Percentiles rank a stretch among this genome's conserved stretches.
phyloP scores from a whole-genome alignment of 495 filamentous ascomycete genomes.

The Aspergillus biplanus region DNA sequence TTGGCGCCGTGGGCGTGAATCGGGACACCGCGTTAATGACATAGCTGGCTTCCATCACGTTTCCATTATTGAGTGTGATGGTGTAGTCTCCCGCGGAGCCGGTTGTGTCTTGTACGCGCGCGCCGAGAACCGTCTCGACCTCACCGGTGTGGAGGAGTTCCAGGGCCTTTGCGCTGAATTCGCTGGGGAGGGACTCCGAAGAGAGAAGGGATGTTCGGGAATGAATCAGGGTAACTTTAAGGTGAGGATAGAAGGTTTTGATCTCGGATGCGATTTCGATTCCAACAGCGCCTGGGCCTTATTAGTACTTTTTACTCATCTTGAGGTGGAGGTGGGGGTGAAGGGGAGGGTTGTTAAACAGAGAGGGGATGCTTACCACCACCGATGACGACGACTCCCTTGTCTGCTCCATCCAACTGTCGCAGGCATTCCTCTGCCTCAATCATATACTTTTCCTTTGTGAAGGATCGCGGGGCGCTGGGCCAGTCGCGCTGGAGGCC shows the following conservation, averaged over 20 bases:
- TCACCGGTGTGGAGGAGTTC: conserved; percentile 55
- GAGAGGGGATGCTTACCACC: conserved; percentile 35
- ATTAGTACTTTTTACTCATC: neutral
- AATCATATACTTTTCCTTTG: conserved; percentile 56
- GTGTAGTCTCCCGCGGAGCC: conserved; percentile 47
- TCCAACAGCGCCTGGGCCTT: conserved; percentile 61
- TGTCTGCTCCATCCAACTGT: conserved; percentile 31
- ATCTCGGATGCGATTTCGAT: conserved; percentile 74
- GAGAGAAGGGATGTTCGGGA: conserved; percentile 65
- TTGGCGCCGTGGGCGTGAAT: conserved; percentile 12
- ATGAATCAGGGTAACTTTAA: conserved; percentile 68
- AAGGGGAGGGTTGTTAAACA: neutral
- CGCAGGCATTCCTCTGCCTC: conserved; percentile 43
- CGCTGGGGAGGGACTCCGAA: conserved; percentile 66
- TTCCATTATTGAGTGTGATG: conserved; percentile 59
- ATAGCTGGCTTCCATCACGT: conserved; percentile 53
- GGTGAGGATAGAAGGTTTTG: conserved; percentile 58
- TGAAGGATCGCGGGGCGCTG: conserved; percentile 60
- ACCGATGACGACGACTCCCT: conserved; percentile 64
- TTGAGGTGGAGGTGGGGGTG: neutral
- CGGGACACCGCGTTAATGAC: conserved; percentile 62
- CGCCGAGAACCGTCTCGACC: conserved; percentile 58
- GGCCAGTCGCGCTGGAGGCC: conserved; percentile 66
- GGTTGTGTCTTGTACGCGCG: conserved; percentile 47
- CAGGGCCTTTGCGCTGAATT: conserved; percentile 59